Base-by-base conservation (phyloP, 495 filamentous ascomycete species). In the Amorphotheca resinae region DNA sequence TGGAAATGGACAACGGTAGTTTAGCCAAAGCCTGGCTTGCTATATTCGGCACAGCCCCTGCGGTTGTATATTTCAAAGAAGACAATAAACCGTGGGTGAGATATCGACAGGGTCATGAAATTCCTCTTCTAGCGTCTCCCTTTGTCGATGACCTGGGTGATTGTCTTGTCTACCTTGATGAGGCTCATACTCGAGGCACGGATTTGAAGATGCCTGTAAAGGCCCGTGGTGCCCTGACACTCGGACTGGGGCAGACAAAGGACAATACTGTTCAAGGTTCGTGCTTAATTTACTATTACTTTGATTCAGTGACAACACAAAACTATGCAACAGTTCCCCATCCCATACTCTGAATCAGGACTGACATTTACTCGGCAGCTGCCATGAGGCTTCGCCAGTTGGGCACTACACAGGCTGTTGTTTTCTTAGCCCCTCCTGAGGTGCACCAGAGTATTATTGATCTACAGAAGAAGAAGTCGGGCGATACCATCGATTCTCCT, bases 151-250 rank as follows among this genome's bases (percentile, higher is more conserved):
- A 69, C 9, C 49, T 80, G 33, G 63, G 56, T 1, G 56, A 56
- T 0, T 80, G 77, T 38, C 52, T 76, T 0, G 64, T 80, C 0
- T 81, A 74, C 38, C 58, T 80, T 0, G 77, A 80, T 48, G 69
- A 82, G 47, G 65, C 64, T 0, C 77, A 82, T 47, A 79, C 77
- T 0, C 51, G 77, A 34, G 78, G 78, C 0, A 74, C 66, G 1
- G 75, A 82, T 50, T 47, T 82, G 11, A 73, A 69, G 46, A 46
- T 82, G 0, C 73, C 73, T 0, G 9, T 21, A 1, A 21, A 57
- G 21, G 63, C 64, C 35, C 46, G 59, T 1, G 77, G 67, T 1
- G 74, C 71, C 2, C 59, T 82, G 1, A 80, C 70, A 0, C 57
- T 81, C 6, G 74, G 70, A 0, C 58, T 68, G 3, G 55, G 61